A percentile compares a stretch with the other conserved stretches of the same genome.
Conservation (phyloP, 768 basidiomycete species). For the Rhizopogon vinicolor region DNA sequence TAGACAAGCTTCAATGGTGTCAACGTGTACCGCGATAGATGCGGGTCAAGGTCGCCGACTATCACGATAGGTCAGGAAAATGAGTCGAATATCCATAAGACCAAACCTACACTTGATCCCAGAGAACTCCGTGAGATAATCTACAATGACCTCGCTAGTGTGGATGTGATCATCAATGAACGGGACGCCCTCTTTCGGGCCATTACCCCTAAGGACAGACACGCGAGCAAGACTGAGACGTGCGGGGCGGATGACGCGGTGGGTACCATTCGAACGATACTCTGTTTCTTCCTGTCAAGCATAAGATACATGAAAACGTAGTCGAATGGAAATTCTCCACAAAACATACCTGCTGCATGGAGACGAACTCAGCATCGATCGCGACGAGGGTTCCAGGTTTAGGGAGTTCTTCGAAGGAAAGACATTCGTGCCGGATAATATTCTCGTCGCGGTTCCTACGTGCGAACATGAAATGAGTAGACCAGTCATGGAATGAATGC, state of each 20-base stretch:
- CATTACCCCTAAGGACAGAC: slow-evolving; percentile 87
- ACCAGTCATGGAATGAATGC: background rate
- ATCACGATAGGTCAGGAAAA: slow-evolving; percentile 7
- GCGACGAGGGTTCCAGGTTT: slow-evolving; percentile 83
- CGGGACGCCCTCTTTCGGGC: slow-evolving; percentile 73
- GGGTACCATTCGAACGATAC: slow-evolving; percentile 90
- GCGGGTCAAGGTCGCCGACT: slow-evolving; percentile 93
- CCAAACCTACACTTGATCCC: slow-evolving; percentile 80
- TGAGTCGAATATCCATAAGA: background rate
- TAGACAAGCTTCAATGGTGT: slow-evolving; percentile 98
- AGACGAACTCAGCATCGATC: slow-evolving; percentile 98
- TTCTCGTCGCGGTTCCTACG: slow-evolving; percentile 69
- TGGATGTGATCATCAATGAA: slow-evolving; percentile 99
- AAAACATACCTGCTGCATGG: slow-evolving; percentile 77
- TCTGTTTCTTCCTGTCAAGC: slow-evolving; percentile 83
- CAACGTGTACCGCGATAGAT: slow-evolving; percentile 77
- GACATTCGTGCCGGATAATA: slow-evolving; percentile 73
- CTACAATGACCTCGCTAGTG: slow-evolving; percentile 91
- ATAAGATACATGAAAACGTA: background rate
- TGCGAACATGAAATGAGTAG: background rate
- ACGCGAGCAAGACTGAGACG: slow-evolving; percentile 92
- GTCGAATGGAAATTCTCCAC: background rate
- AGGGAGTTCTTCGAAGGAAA: slow-evolving; percentile 74
- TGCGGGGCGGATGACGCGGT: slow-evolving; percentile 87
- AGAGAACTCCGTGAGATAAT: slow-evolving; percentile 96